Evolutionary conservation across 1,284 basidiomycete species (phyloP).

Genomic region (Stygiomarasmius scandens): DNA sequence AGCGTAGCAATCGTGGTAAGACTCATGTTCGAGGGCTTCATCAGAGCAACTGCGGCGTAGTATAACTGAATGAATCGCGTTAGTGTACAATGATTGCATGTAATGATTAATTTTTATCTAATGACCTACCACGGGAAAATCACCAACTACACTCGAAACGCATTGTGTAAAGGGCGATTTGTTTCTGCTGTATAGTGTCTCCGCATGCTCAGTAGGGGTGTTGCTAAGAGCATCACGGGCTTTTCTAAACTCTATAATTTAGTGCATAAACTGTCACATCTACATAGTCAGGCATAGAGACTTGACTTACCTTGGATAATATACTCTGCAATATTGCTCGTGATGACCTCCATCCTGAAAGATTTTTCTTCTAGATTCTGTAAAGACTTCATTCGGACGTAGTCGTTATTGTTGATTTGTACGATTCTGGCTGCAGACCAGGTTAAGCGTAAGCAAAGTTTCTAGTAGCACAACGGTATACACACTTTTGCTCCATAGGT

Average conservation of each 20-base stretch:
- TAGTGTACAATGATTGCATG: neutral
- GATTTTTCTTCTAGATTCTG: conserved; percentile 7
- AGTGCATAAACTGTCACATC: too few relatives aligned
- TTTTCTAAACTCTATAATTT: conserved; percentile 39
- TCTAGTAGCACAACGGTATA: too few relatives aligned
- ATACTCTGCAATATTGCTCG: conserved; percentile 26
- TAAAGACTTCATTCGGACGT: conserved; percentile 23
- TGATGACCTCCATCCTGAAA: conserved; percentile 28
- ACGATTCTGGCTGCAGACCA: conserved; percentile 10
- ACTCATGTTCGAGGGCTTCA: conserved; percentile 18
- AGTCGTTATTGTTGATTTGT: conserved; percentile 13
- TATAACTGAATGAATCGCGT: conserved; percentile 30
- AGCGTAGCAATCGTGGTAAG: conserved; percentile 11
- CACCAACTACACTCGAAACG: conserved; percentile 15
- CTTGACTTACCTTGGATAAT: conserved; percentile 22
- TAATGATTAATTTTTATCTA: too few relatives aligned
- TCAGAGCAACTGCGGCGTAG: conserved; percentile 25
- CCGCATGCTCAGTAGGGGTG: conserved; percentile 3
- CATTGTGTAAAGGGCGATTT: neutral
- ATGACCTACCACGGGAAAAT: conserved; percentile 32
- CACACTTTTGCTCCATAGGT: conserved; percentile 22
- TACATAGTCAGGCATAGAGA: too few relatives aligned
- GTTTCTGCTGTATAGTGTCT: conserved; percentile 1
- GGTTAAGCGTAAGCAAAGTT: neutral
- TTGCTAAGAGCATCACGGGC: conserved; percentile 31